Base-by-base conservation (phyloP, 1,284 basidiomycete species). In the Sphaerobolus stellatus region DNA sequence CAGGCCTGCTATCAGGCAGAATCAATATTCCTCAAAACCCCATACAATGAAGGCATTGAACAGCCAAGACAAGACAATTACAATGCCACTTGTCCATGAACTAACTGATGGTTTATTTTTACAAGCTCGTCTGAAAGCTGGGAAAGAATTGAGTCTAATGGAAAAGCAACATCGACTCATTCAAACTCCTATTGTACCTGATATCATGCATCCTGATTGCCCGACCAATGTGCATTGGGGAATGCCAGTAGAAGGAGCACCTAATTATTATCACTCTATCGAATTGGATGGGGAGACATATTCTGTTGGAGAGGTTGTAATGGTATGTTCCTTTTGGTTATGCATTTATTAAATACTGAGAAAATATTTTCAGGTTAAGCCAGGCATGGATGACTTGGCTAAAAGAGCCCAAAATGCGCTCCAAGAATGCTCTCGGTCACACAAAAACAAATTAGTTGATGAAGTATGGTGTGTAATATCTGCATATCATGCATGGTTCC, bases 211-310 rank as follows among this genome's bases (percentile, higher is more conserved):
- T 58, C 60, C 72, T 25, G 61, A 67, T 1, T 73, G 82, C 59
- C 83, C 83, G 1, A 46, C 62, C 22, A 69, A 64, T 8, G 75
- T 85, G 48, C 61, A 66, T 24, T 86, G 84, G 84, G 58, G 63
- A 34, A 56, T 61, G 9, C 59, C 61, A 29, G 31, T 59, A 20
- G 33, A 40, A 27, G 63, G 64, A 18, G 62, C 71, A 14, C 63
- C 36, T 38, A 7, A 7, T 38, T 22, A 64, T 5, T 70, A 73
- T 30, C 87, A 77, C 57, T 49, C 54, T 16, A 75, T 73, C 33
- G 76, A 83, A 3, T 65, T 87, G 48, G 86, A 88, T 58, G 81
- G 78, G 2, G 75, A 74, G 4, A 53, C 66, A 28, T 88, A 88
- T 63, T 61, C 64, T 20, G 85, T 83, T 46, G 82, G 83, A 8